Evolutionary conservation across 1,284 basidiomycete species (phyloP).

Genomic region (Cutaneotrichosporon sp.): DNA sequence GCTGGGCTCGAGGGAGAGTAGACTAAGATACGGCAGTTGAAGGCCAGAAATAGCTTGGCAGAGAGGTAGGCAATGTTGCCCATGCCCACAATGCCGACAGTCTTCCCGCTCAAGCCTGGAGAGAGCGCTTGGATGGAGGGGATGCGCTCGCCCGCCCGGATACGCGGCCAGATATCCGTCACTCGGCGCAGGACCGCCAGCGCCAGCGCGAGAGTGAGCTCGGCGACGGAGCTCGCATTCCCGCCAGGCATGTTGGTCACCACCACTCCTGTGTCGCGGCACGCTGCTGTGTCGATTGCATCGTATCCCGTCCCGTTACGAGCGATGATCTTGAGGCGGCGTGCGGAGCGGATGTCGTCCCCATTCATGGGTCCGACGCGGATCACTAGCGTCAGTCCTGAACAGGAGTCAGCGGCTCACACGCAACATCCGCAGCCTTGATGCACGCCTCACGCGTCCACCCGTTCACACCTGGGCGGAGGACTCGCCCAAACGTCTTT

Average conservation of each 20-base stretch:
- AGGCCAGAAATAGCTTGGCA: conserved; percentile 48
- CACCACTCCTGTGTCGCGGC: conserved; percentile 58
- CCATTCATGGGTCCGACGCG: conserved; percentile 30
- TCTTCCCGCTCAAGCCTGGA: conserved; percentile 52
- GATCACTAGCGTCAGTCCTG: conserved; percentile 28
- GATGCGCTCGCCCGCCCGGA: conserved; percentile 61
- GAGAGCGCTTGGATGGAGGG: conserved; percentile 56
- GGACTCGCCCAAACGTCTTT: conserved; percentile 33
- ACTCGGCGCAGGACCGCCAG: conserved; percentile 61
- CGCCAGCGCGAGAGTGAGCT: conserved; percentile 61
- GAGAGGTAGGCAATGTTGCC: conserved; percentile 50
- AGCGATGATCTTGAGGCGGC: conserved; percentile 33
- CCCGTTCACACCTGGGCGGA: conserved; percentile 32
- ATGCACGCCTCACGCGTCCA: conserved; percentile 34
- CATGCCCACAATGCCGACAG: conserved; percentile 54
- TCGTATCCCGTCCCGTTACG: conserved; percentile 44
- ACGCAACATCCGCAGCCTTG: conserved; percentile 30
- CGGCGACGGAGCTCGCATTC: conserved; percentile 51
- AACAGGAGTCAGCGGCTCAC: conserved; percentile 19
- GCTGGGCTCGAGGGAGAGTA: conserved; percentile 51
- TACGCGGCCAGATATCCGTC: conserved; percentile 57
- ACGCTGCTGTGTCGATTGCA: conserved; percentile 48
- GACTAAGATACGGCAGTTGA: conserved; percentile 46
- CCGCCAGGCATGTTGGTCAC: conserved; percentile 61
- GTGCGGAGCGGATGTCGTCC: conserved; percentile 24